Percentiles rank a stretch among this genome's conserved stretches.
These are phyloP conservation scores for Babesia divergens DNA, from an alignment of 169 alveolate genomes.

Conservation along the genomic window DNA sequence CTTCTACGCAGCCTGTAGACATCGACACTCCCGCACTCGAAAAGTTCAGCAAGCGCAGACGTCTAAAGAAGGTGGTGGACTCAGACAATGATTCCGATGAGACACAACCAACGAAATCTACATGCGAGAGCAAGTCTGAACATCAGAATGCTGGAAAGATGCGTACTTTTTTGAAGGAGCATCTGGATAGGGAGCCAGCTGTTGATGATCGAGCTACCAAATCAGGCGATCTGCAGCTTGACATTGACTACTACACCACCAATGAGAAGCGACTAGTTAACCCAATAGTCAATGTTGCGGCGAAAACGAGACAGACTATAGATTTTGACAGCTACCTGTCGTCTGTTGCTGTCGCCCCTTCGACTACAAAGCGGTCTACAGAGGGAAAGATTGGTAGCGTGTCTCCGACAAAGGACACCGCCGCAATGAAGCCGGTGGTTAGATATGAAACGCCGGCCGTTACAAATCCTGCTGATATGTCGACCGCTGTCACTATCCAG, in stretches of 20 bases:
- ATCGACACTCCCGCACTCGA: not conserved
- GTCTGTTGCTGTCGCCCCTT: not conserved
- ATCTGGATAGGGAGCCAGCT: not conserved
- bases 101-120: not conserved
- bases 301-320: not conserved
- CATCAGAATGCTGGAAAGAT: not conserved
- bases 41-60: not conserved
- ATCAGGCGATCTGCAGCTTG: constrained; percentile 21
- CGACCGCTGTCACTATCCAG: not conserved
- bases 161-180: not conserved
- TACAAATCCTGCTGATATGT: not conserved
- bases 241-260: constrained; percentile 29
- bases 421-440: not conserved
- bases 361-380: not conserved
- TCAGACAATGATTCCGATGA: constrained; percentile 11
- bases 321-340: constrained; percentile 25
- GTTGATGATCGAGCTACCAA: not conserved
- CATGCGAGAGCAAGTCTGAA: not conserved
- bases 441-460: not conserved
- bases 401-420: not conserved
- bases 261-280: not conserved
- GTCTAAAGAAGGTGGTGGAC: constrained; percentile 30
- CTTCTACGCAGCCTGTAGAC: not conserved
- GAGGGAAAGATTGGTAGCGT: not conserved
- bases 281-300: not conserved